These are phyloP conservation scores for Earliella scabrosa DNA, from an alignment of 1,284 basidiomycete species.

Conservation along the genomic window DNA sequence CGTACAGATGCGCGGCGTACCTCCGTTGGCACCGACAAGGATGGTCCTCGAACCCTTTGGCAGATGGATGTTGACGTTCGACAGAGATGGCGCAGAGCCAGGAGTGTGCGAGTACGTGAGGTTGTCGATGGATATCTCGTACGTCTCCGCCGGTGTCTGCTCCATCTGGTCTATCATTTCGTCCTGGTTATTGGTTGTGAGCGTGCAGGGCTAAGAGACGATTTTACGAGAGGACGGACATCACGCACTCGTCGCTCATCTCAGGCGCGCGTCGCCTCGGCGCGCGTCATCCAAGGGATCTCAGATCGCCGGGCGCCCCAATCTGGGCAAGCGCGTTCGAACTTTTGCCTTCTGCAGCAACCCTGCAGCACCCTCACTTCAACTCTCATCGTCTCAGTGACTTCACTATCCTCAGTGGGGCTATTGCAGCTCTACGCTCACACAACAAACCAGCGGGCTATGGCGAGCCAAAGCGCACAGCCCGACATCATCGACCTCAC, in stretches of 20 bases:
- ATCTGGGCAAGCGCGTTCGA: not conserved
- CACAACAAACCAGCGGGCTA: not conserved
- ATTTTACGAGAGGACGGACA: too few relatives aligned
- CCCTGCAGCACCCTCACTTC: not conserved
- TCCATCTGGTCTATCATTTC: not conserved
- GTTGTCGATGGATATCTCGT: constrained; percentile 55
- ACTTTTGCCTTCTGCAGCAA: constrained; percentile 6
- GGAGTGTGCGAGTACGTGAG: constrained; percentile 68
- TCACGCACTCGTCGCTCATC: too few relatives aligned
- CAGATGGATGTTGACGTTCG: constrained; percentile 69
- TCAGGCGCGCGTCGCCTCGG: too few relatives aligned
- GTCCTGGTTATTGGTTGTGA: not conserved
- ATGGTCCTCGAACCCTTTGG: constrained; percentile 80
- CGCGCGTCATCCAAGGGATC: too few relatives aligned
- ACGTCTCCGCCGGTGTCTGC: constrained; percentile 2
- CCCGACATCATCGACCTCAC: constrained; percentile 44
- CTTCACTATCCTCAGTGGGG: not conserved
- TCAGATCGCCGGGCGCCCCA: too few relatives aligned
- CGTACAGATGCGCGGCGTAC: constrained; percentile 42
- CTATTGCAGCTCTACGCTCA: too few relatives aligned
- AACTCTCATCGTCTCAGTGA: too few relatives aligned
- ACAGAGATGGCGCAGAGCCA: constrained; percentile 53
- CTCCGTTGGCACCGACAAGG: constrained; percentile 91
- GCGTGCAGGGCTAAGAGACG: too few relatives aligned
- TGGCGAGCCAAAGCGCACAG: too few relatives aligned